Percentiles rank a stretch among this genome's conserved stretches.
These are phyloP conservation scores for Argentina anserina DNA, from an alignment of 306 rosid species.

Conservation along the genomic window DNA sequence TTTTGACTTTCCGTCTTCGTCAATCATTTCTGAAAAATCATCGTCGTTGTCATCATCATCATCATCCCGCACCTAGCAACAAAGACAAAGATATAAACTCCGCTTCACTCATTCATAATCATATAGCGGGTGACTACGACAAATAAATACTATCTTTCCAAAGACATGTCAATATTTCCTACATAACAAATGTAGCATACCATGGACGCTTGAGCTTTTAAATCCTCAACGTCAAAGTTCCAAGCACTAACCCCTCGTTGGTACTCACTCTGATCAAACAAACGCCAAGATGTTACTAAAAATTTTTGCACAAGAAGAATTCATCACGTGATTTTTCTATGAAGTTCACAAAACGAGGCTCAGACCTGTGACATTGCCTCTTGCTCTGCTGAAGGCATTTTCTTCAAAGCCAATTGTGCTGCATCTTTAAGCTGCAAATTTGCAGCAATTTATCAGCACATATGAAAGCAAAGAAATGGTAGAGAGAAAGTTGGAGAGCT, in stretches of 20 bases:
- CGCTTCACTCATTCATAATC: conserved; percentile 9
- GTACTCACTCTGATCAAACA: conserved; percentile 78
- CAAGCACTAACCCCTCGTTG: conserved; percentile 99
- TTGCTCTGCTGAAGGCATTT: conserved; percentile 98
- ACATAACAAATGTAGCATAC: conserved; percentile 37
- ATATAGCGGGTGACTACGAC: not conserved
- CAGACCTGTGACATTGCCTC: conserved; percentile 92
- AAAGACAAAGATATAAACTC: conserved; percentile 15
- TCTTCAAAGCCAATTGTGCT: conserved; percentile 89
- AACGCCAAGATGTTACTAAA: not conserved
- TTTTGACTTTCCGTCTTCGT: conserved; percentile 56
- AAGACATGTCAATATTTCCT: not conserved
- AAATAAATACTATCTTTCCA: not conserved
- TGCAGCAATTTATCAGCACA: conserved; percentile 34
- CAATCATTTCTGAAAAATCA: conserved; percentile 63
- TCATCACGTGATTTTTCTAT: not conserved
- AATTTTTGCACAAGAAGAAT: not conserved
- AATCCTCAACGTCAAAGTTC: conserved; percentile 91
- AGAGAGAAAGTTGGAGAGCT: conserved; percentile 22
- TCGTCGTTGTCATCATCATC: conserved; percentile 56
- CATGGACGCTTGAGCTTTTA: conserved; percentile 95
- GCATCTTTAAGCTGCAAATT: conserved; percentile 82
- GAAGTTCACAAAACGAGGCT: not conserved
- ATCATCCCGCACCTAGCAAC: conserved; percentile 59
- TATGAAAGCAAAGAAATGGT: conserved; percentile 18